Base-by-base conservation (phyloP, 305 asterid genomes). In the Caryopteris hybrid region DNA sequence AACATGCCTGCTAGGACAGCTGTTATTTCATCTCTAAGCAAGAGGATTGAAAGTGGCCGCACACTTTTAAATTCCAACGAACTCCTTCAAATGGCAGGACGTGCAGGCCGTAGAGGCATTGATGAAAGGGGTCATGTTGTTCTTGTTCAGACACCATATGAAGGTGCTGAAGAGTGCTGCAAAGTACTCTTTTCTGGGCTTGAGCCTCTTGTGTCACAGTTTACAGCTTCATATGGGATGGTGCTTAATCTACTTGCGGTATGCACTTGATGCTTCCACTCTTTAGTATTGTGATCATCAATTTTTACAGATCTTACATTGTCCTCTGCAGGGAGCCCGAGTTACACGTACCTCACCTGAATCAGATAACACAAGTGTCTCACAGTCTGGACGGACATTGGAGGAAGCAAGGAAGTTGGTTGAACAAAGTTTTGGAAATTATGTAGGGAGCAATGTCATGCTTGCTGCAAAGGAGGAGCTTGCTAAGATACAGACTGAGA, bases 1-100 rank as follows among this genome's bases (percentile, higher is more conserved):
- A 95, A 95, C 87, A 95, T 95, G 99, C 99, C 99, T 69, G 99
- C 99, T 20, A 82, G 99, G 81, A 91, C 99, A 78, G 95, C 99
- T 61, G 92, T 95, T 67, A 84, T 95, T 79, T 91, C 99, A 64
- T 82, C 96, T 75, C 93, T 95, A 78, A 88, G 91, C 91, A 95
- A 91, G 85, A 86, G 96, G 81, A 85, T 80, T 57, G 97, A 92
- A 56, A 91, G 89, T 84, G 98, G 97, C 9, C 96, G 88, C 70
- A 78, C 87, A 16, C 86, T 84, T 36, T 80, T 94, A 66, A 89
- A 76, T 74, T 83, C 99, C 66, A 95, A 95, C 62, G 98, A 91
- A 60, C 83, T 95, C 80, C 87, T 95, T 61, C 99, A 95, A 81
- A 95, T 95, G 98, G 99, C 99, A 48, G 99, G 99, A 9, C 98